A percentile compares a stretch with the other conserved stretches of the same genome.
These are phyloP conservation scores for Rhizopus microsporus DNA, from an alignment of 371 early-diverging fungal genomes.

Conservation along the genomic window DNA sequence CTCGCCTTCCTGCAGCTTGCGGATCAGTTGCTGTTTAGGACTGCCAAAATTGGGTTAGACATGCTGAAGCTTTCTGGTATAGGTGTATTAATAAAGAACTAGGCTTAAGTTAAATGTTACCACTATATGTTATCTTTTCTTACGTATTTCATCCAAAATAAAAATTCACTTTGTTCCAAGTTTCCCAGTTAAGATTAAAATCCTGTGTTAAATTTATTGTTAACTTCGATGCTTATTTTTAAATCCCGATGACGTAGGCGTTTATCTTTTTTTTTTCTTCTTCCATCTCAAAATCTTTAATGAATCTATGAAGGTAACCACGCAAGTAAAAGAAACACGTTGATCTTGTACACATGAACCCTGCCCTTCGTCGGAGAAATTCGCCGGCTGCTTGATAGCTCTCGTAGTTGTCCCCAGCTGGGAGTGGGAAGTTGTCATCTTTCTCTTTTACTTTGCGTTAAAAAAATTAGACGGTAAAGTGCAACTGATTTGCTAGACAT, in stretches of 20 bases:
- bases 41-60: too few relatives aligned
- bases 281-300: slow-evolving; percentile 2
- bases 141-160: too few relatives aligned
- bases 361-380: slow-evolving; percentile 19
- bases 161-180: too few relatives aligned
- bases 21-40: too few relatives aligned
- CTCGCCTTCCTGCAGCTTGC: too few relatives aligned
- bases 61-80: too few relatives aligned
- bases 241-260: slow-evolving; percentile 1
- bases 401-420: slow-evolving; percentile 12
- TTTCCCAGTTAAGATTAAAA: too few relatives aligned
- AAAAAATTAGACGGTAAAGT: slow-evolving; percentile 5
- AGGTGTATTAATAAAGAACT: too few relatives aligned
- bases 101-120: too few relatives aligned
- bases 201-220: not conserved
- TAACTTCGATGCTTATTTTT: not conserved
- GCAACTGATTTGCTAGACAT: slow-evolving; percentile 8
- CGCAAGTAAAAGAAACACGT: slow-evolving; percentile 12
- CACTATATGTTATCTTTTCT: too few relatives aligned
- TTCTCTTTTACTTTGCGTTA: slow-evolving; percentile 7
- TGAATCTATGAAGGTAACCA: slow-evolving; percentile 9
- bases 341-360: slow-evolving; percentile 16
- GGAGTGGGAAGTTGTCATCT: slow-evolving; percentile 16
- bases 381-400: slow-evolving; percentile 13
- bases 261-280: not conserved